Percentiles rank a stretch among this genome's conserved stretches.
Evolutionary conservation across 2,329 filamentous ascomycete species (phyloP).

Genomic region (Paecilomyces sp.): DNA sequence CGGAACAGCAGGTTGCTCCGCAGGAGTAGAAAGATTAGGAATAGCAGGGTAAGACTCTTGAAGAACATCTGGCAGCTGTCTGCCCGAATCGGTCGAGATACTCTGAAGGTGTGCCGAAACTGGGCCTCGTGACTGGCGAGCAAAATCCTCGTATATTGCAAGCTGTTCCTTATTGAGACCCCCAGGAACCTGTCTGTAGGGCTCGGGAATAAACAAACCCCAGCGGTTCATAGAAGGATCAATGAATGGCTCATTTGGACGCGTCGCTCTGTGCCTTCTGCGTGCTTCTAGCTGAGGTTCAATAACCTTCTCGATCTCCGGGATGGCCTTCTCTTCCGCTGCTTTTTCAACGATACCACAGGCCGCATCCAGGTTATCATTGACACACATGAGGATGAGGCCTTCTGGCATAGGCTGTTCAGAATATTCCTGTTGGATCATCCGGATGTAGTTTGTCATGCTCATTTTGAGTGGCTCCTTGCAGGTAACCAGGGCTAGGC

Average conservation of each 20-base stretch:
- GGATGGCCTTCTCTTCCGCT: slow-evolving; percentile 84
- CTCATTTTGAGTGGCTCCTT: slow-evolving; percentile 95
- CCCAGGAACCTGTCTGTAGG: slow-evolving; percentile 75
- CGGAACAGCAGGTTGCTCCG: slow-evolving; percentile 55
- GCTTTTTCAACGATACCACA: slow-evolving; percentile 93
- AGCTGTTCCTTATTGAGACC: slow-evolving; percentile 88
- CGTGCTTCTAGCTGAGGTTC: slow-evolving; percentile 72
- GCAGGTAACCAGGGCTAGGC: slow-evolving; percentile 91
- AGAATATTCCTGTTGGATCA: slow-evolving; percentile 60
- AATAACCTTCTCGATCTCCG: slow-evolving; percentile 92
- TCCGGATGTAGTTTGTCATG: slow-evolving; percentile 95
- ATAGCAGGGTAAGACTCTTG: slow-evolving; percentile 55
- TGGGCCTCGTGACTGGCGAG: slow-evolving; percentile 68
- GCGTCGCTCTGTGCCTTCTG: slow-evolving; percentile 64
- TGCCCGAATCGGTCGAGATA: slow-evolving; percentile 51
- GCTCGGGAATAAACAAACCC: slow-evolving; percentile 89
- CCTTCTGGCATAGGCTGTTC: slow-evolving; percentile 80
- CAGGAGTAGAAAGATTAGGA: slow-evolving; percentile 56
- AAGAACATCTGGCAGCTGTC: slow-evolving; percentile 56
- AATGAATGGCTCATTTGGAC: slow-evolving; percentile 77
- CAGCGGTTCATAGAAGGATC: slow-evolving; percentile 78
- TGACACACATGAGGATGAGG: slow-evolving; percentile 96
- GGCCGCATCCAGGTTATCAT: slow-evolving; percentile 90
- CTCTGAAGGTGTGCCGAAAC: slow-evolving; percentile 47
- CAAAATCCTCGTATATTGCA: slow-evolving; percentile 95